Base-by-base conservation (phyloP, 1,139 yeast species). In the Taphrina communis region DNA sequence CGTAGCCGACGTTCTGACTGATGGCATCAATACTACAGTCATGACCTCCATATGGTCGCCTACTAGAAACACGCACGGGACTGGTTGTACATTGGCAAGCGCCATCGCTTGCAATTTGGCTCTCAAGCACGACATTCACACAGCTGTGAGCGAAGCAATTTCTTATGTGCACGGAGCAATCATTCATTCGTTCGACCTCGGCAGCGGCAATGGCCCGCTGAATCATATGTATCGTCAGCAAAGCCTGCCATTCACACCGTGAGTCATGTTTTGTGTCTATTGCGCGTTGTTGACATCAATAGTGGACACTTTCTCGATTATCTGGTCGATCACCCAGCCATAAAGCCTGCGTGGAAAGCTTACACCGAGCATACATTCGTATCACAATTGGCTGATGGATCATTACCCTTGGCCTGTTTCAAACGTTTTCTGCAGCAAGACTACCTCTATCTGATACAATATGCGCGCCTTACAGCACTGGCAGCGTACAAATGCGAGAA, bases 61-160 rank as follows among this genome's bases (percentile, higher is more conserved):
- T 2, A 82, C 90, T 1, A 76, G 78, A 3, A 85, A 87, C 74
- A 86, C 92, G 0, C 97, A 92, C 76, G 97, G 97, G 9, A 90
- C 97, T 1, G 97, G 97, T 0, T 92, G 97, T 77, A 89, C 97
- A 0, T 80, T 92, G 65, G 87, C 96, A 0, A 87, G 97, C 0
- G 83, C 96, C 0, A 88, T 92, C 73, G 88, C 96, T 0, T 86
- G 95, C 0, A 86, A 89, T 73, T 73, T 90, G 60, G 93, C 96
- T 1, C 81, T 80, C 56, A 87, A 86, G 0, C 72, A 75, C 46
- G 51, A 80, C 0, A 74, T 89, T 11, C 72, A 75, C 1, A 82
- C 81, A 3, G 81, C 96, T 0, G 83, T 89, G 7, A 81, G 81
- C 7, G 78, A 83, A 35, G 84, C 88, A 0, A 84, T 90, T 68